phyloP scores from a whole-genome alignment of 257 asterid species.

The Gardenia jasminoides region DNA sequence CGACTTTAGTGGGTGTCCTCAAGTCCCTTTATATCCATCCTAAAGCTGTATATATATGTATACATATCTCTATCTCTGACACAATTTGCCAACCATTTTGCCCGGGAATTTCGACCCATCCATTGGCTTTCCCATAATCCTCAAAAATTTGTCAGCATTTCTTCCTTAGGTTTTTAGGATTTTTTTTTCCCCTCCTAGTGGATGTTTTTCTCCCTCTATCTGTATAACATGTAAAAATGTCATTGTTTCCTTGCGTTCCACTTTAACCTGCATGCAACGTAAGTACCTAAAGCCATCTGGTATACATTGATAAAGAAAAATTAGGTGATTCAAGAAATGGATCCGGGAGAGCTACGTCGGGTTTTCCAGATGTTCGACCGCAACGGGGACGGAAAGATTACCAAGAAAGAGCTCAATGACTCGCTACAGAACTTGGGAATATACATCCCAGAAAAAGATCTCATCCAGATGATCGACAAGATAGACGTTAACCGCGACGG shows the following conservation, averaged over 20 bases:
- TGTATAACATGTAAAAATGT: background rate
- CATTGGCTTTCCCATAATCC: background rate
- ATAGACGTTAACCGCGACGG: constrained; percentile 41
- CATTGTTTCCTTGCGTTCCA: background rate
- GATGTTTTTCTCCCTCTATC: background rate
- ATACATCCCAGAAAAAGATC: constrained; percentile 39
- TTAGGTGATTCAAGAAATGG: constrained; percentile 21
- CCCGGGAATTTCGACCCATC: background rate
- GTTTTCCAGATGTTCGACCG: constrained; percentile 44
- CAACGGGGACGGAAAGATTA: constrained; percentile 42
- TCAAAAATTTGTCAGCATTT: background rate
- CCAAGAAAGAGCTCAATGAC: constrained; percentile 32
- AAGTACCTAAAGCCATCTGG: too few species aligned
- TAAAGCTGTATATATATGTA: background rate
- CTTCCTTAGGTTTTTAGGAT: background rate
- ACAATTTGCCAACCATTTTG: background rate
- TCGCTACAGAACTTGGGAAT: constrained; percentile 37
- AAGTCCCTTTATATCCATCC: background rate
- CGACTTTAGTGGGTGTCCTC: constrained; percentile 23
- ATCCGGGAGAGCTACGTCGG: constrained; percentile 36
- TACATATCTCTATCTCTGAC: background rate
- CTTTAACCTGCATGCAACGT: background rate
- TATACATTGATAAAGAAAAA: background rate
- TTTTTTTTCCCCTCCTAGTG: background rate
- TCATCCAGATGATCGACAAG: constrained; percentile 37